phyloP scores from a whole-genome alignment of 2,329 filamentous ascomycete genomes.

The Colletotrichum sp. region DNA sequence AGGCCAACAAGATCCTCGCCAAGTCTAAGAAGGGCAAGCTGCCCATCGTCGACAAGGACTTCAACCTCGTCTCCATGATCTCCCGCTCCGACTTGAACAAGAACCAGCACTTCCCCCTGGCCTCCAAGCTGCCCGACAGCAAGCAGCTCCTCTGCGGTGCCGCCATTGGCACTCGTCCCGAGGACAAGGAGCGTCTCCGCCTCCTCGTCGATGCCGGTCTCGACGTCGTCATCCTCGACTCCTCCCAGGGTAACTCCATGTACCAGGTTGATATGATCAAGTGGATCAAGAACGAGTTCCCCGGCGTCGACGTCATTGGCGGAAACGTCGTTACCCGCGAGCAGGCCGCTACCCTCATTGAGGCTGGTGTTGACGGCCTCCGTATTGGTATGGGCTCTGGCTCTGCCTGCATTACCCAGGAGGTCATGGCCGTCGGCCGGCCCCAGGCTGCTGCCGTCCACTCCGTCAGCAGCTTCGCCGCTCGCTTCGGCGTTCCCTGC shows the following conservation, averaged over 20 bases:
- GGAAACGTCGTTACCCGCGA: conserved; percentile 98
- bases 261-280: conserved; percentile 99
- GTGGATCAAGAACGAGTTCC: conserved; percentile 88
- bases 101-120: conserved; percentile 95
- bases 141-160: conserved; percentile 98
- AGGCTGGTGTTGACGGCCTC: conserved; percentile 92
- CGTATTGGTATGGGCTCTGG: conserved; percentile 99
- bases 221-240: conserved; percentile 94
- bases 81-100: conserved; percentile 97
- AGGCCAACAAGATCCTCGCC: conserved; percentile 92
- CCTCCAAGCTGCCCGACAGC: conserved; percentile 93
- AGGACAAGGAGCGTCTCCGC: conserved; percentile 86
- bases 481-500: conserved; percentile 93
- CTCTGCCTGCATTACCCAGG: conserved; percentile 97
- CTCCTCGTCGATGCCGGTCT: conserved; percentile 93
- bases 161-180: conserved; percentile 91
- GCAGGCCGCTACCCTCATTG: conserved; percentile 91
- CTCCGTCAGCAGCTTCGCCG: conserved; percentile 87
- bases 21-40: conserved; percentile 99
- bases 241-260: conserved; percentile 97
- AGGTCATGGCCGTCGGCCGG: conserved; percentile 98
- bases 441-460: conserved; percentile 94
- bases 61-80: conserved; percentile 90
- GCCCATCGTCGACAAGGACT: conserved; percentile 83
- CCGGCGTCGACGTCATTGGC: conserved; percentile 89